phyloP scores from a whole-genome alignment of 2,329 filamentous ascomycete genomes.

The Pyrenochaeta sp. region DNA sequence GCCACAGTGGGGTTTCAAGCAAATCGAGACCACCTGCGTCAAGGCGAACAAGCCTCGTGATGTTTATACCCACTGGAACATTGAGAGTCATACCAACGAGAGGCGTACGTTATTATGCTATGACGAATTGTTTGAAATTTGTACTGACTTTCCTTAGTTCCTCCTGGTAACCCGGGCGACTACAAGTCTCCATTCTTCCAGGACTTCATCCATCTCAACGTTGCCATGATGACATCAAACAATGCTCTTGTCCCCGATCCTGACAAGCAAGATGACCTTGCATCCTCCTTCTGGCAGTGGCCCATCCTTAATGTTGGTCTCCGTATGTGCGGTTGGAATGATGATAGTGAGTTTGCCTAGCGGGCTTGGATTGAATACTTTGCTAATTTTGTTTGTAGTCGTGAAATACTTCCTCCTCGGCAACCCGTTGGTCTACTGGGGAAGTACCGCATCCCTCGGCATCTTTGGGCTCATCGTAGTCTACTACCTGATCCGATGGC shows the following conservation, averaged over 20 bases:
- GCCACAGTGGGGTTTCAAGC: constrained; percentile 99
- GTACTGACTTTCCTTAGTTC: constrained; percentile 66
- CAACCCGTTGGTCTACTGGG: constrained; percentile 97
- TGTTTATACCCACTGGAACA: constrained; percentile 98
- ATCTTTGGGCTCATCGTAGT: constrained; percentile 74
- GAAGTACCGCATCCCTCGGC: constrained; percentile 79
- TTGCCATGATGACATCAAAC: constrained; percentile 99
- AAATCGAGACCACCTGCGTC: constrained; percentile 95
- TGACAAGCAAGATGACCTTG: constrained; percentile 98
- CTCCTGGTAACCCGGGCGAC: constrained; percentile 83
- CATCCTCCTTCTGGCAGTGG: constrained; percentile 98
- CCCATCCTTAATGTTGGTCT: constrained; percentile 93
- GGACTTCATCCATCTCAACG: constrained; percentile 97
- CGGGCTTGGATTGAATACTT: background rate
- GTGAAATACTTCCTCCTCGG: constrained; percentile 99
- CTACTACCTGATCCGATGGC: constrained; percentile 94
- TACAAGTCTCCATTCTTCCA: constrained; percentile 98
- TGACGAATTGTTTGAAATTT: background rate
- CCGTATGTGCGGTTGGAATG: constrained; percentile 98
- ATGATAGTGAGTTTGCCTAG: constrained; percentile 63
- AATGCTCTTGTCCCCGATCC: constrained; percentile 97
- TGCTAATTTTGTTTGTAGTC: constrained; percentile 48
- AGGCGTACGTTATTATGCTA: constrained; percentile 70
- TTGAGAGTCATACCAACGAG: constrained; percentile 93
- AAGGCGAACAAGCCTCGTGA: constrained; percentile 93